Evolutionary conservation across 164 flowering plant species (phyloP), one percentile per base, ranked within the genome.

Genomic region (Warburgia ugandensis): DNA sequence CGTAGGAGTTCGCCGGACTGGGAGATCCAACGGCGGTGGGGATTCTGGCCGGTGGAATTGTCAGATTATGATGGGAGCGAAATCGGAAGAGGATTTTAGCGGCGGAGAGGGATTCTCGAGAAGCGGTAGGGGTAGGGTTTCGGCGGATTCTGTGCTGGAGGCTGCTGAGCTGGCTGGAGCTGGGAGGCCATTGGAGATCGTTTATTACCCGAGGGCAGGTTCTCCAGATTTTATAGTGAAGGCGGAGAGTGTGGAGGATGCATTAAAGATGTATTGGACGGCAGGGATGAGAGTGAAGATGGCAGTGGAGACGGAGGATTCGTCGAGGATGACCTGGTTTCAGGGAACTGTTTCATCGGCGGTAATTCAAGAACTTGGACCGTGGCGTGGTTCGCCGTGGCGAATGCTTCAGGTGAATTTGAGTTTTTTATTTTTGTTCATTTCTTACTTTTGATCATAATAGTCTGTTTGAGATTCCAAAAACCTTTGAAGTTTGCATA

Each of bases 261-360:
- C 91, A 0, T 0, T 76, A 64, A 49, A 27, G 7, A 42, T 67
- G n/a, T 5, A n/a, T 6, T 88, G 94, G 94, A 22, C 45, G 0
- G 53, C 58, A 0, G 88, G 94, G 17, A 63, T 71, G 71, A 68
- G 73, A 54, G 73, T 88, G 42, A 83, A 77, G 67, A 79, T 79
- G 79, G 64, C 80, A 0, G 44, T 77, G 69, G 91, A 80, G 59
- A 63, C 78, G 0, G 86, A 80, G 58, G 91, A 83, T 35, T 71
- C 77, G 0, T 70, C 85, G 1, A 57, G 77, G 52, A 44, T 64
- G 69, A 59, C 68, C 0, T 84, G 79, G 83, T 71, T 55, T 31
- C 78, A 74, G 38, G 97, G 97, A 28, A 67, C 77, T 0, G 66
- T 84, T 23, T 48, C 73, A 1, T 36, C 71, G 4, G 62, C 57